phyloP scores from a whole-genome alignment of 2,329 filamentous ascomycete species.

The Talaromyces sp. region DNA sequence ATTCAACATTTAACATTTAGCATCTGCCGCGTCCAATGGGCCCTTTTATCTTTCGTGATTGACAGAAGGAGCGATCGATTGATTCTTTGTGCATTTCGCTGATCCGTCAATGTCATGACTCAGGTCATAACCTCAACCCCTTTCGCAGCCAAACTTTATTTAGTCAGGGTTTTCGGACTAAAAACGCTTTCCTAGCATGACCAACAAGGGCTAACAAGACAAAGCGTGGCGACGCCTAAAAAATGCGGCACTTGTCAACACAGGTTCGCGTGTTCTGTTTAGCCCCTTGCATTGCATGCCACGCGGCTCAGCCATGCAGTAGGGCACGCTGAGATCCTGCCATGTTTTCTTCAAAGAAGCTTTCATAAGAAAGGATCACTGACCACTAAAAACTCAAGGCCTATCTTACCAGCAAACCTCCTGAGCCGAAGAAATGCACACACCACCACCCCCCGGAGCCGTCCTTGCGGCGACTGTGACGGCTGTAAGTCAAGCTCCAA shows the following conservation, averaged over 20 bases:
- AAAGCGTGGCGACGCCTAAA: neutral
- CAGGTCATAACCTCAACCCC: neutral
- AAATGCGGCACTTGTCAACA: neutral
- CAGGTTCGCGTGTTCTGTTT: neutral
- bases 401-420: slow-evolving; percentile 3
- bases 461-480: slow-evolving; percentile 23
- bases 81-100: neutral
- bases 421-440: neutral
- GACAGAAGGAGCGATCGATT: neutral
- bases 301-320: neutral
- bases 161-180: neutral
- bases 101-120: neutral
- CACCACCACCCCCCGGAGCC: slow-evolving; percentile 18
- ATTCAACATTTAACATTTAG: no score
- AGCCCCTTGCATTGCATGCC: neutral
- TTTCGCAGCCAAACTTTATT: neutral
- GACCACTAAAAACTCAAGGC: neutral
- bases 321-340: neutral
- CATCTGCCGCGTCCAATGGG: neutral
- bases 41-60: neutral
- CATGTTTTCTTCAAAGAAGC: neutral
- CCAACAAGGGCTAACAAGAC: neutral
- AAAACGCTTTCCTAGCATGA: neutral
- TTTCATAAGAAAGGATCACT: neutral
- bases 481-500: slow-evolving; percentile 15